These are phyloP conservation scores for Fusarium paranaense DNA, from an alignment of 2,329 filamentous ascomycete genomes.

Conservation along the genomic window DNA sequence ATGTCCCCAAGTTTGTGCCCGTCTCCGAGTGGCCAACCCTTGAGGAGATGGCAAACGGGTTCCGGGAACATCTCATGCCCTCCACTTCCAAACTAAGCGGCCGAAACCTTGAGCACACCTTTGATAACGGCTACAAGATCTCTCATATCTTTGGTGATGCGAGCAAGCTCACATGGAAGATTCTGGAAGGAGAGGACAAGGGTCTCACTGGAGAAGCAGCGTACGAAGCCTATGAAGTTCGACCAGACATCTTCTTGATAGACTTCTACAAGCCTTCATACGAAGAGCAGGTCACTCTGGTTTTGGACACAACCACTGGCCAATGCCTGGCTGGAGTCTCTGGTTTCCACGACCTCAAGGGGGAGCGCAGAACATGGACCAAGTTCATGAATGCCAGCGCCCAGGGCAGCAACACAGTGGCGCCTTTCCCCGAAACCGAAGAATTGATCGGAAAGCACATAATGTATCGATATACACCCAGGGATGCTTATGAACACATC, in stretches of 20 bases:
- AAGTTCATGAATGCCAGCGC: conserved; percentile 12
- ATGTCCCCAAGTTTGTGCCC: conserved; percentile 3
- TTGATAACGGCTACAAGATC: conserved; percentile 18
- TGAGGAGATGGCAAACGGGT: conserved; percentile 21
- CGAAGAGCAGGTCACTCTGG: conserved; percentile 18
- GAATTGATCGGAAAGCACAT: conserved; percentile 30
- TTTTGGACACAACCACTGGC: not conserved
- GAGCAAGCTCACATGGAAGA: conserved; percentile 2
- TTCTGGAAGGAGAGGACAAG: conserved; percentile 7
- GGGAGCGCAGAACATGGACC: conserved; percentile 18
- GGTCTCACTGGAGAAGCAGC: not conserved
- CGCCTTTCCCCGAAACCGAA: conserved; percentile 3
- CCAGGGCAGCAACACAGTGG: not conserved
- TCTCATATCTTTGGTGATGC: conserved; percentile 1
- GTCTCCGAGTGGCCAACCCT: conserved; percentile 21
- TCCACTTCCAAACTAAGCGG: conserved; percentile 1
- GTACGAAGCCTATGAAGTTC: conserved; percentile 24
- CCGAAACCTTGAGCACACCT: conserved; percentile 7
- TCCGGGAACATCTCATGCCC: conserved; percentile 16
- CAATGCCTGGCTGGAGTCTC: conserved; percentile 11
- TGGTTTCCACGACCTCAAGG: conserved; percentile 9
- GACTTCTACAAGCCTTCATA: conserved; percentile 29
- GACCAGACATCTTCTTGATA: conserved; percentile 22
- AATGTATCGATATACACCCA: conserved; percentile 16
- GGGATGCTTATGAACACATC: conserved; percentile 27